Conservation (phyloP, 768 basidiomycete species). For the Albatrellus ellisii region DNA sequence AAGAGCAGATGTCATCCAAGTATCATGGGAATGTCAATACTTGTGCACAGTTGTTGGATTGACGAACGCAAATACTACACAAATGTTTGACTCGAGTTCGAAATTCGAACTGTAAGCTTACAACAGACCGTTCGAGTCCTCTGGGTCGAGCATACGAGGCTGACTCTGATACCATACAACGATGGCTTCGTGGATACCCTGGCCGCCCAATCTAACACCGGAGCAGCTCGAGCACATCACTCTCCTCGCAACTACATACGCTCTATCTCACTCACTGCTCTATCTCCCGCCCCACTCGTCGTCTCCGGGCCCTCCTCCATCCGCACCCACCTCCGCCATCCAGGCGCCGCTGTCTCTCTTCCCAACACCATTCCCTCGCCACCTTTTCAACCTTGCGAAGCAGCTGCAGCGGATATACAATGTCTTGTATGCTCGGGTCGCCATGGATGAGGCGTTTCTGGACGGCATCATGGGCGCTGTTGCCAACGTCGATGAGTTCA, state of each 20-base stretch:
- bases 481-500: conserved; percentile 76
- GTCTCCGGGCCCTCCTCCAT: conserved; percentile 25
- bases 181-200: conserved; percentile 19
- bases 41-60: too few relatives aligned
- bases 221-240: conserved; percentile 47
- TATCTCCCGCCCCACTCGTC: conserved; percentile 49
- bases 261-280: conserved; percentile 74
- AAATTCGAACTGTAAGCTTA: too few relatives aligned
- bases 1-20: too few relatives aligned
- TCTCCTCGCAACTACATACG: conserved; percentile 63
- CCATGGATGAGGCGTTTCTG: conserved; percentile 67
- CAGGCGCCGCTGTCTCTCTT: conserved; percentile 85
- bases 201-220: conserved; percentile 64
- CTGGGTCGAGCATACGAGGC: too few relatives aligned
- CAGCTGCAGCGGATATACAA: conserved; percentile 72
- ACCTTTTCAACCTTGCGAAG: conserved; percentile 51
- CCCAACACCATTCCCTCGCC: conserved; percentile 75
- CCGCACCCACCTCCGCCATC: conserved; percentile 57
- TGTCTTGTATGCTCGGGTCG: conserved; percentile 71
- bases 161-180: too few relatives aligned
- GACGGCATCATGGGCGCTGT: conserved; percentile 81
- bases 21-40: too few relatives aligned
- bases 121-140: too few relatives aligned
- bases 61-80: too few relatives aligned
- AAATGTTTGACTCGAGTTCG: too few relatives aligned